Conservation (phyloP, 768 basidiomycete species). For the Pisolithus tinctorius region DNA sequence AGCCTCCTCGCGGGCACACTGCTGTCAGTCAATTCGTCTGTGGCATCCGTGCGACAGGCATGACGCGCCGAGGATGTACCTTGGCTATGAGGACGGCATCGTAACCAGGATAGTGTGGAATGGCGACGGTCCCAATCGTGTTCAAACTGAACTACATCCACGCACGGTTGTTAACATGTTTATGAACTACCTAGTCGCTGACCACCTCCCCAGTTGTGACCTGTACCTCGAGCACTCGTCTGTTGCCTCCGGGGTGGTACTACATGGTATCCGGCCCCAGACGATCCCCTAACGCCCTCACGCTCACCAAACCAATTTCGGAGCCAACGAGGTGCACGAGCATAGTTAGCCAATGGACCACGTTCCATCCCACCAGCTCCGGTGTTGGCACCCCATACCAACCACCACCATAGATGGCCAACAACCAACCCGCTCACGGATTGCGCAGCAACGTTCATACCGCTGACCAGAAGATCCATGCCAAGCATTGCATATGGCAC, state of each 20-base stretch:
- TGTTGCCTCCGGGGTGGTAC: constrained; percentile 41
- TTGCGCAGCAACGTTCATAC: constrained; percentile 47
- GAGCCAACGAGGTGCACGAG: constrained; percentile 57
- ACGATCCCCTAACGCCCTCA: constrained; percentile 28
- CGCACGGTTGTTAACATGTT: not conserved
- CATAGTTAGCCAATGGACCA: constrained; percentile 35
- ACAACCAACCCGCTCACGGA: constrained; percentile 64
- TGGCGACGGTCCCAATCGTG: too few species aligned
- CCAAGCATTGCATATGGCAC: constrained; percentile 69
- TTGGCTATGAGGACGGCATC: too few species aligned
- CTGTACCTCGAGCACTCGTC: constrained; percentile 17
- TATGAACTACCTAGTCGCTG: constrained; percentile 37
- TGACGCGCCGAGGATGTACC: too few species aligned
- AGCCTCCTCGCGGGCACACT: too few species aligned
- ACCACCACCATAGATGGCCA: constrained; percentile 82
- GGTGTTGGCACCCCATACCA: constrained; percentile 45
- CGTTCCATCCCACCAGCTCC: constrained; percentile 31
- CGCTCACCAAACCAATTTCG: constrained; percentile 38
- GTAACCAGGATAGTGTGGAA: too few species aligned
- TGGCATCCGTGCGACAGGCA: too few species aligned
- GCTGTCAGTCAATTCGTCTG: too few species aligned
- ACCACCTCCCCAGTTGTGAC: constrained; percentile 51
- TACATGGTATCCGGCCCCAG: constrained; percentile 48
- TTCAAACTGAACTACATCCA: constrained; percentile 2
- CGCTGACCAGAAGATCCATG: constrained; percentile 63